Base-by-base conservation (phyloP, 805 yeast species). In the Millerago galiae region DNA sequence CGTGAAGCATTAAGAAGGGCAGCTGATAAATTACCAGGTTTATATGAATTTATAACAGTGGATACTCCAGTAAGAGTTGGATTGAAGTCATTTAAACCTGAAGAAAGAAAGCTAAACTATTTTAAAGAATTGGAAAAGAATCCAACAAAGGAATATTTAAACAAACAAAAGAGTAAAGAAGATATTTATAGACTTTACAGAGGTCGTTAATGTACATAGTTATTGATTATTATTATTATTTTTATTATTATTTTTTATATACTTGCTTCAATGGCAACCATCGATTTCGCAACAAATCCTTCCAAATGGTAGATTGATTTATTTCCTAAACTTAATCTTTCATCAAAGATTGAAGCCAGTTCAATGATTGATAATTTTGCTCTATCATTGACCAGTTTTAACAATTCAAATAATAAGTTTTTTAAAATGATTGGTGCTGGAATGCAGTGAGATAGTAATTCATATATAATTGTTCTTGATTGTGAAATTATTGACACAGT, bases 281-380 rank as follows among this genome's bases (percentile, higher is more conserved):
- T 91, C 2, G 80, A 77, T 58, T 77, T 82, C 1, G 97, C 96
- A 15, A 86, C 75, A 58, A 88, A 93, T 2, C 98, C 99, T 66
- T 93, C 99, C 42, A 93, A 65, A 64, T 93, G 99, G 63, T 87
- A 93, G 11, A 93, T 91, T 31, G 89, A 86, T 62, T 93, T 93
- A 45, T 76, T 75, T 3, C 98, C 99, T 45, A 84, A 65, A 44
- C 89, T 77, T 46, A 93, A 70, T 44, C 99, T 74, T 55, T 93
- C 96, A 58, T 93, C 99, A 54, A 77, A 82, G 1, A 70, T 56
- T 2, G 95, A 75, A 3, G 83, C 82, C 5, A 78, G 63, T 8
- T 74, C 74, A 10, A 84, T 75, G 29, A 86, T 66, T 7, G 62
- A 67, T n/a, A 60, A 46, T 35, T 74, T 71, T 3, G 70, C 58